Conservation (phyloP, 805 yeast genomes). For the Torulaspora franciscae region DNA sequence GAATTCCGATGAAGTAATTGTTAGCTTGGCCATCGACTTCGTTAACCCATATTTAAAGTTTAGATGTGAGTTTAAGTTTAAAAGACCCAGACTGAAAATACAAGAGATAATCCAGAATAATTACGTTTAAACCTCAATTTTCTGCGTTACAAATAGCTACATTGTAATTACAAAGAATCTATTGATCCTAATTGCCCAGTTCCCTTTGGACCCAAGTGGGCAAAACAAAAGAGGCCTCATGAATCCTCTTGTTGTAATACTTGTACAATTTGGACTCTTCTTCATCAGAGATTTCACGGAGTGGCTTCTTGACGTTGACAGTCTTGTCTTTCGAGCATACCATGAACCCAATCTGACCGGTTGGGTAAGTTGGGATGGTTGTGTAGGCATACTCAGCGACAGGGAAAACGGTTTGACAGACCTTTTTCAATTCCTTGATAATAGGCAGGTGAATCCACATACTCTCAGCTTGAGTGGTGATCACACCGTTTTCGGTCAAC, state of each 20-base stretch:
- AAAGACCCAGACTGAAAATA: background rate
- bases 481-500: constrained; percentile 88
- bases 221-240: constrained; percentile 81
- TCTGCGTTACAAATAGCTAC: background rate
- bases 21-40: constrained; percentile 18
- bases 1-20: constrained; percentile 26
- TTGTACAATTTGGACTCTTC: constrained; percentile 62
- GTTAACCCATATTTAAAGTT: background rate
- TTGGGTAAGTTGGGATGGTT: constrained; percentile 93
- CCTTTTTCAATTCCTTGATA: constrained; percentile 74
- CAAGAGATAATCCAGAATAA: too few relatives aligned
- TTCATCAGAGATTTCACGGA: constrained; percentile 57
- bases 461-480: constrained; percentile 90
- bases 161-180: background rate
- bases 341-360: constrained; percentile 98
- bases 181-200: constrained; percentile 27
- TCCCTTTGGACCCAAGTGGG: constrained; percentile 82
- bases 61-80: background rate
- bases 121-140: too few relatives aligned
- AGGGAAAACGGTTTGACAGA: constrained; percentile 82
- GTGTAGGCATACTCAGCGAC: constrained; percentile 87
- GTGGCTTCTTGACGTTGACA: constrained; percentile 63
- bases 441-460: constrained; percentile 88
- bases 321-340: constrained; percentile 75
- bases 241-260: constrained; percentile 81